phyloP scores from a whole-genome alignment of 805 yeast genomes.

The Zygotorulaspora sp. region DNA sequence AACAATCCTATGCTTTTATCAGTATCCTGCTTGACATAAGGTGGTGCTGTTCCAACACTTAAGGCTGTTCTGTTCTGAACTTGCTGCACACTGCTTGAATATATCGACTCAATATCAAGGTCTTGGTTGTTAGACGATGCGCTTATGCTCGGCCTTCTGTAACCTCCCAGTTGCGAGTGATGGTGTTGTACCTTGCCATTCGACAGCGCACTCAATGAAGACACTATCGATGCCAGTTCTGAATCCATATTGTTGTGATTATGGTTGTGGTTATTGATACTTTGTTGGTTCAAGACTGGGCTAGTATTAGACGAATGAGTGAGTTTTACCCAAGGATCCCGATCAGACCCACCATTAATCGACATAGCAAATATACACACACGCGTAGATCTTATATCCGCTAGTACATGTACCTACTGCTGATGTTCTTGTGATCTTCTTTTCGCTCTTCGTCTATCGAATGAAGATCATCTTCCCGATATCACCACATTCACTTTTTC shows the following conservation, averaged over 20 bases:
- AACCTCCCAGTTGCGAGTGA: slow-evolving; percentile 28
- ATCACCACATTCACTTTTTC: too few relatives aligned
- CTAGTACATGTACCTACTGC: too few relatives aligned
- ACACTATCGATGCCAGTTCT: slow-evolving; percentile 35
- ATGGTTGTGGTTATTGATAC: slow-evolving; percentile 3
- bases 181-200: slow-evolving; percentile 18
- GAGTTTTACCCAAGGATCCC: neutral
- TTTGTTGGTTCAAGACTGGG: neutral
- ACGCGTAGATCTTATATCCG: too few relatives aligned
- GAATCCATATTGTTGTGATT: slow-evolving; percentile 25
- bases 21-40: slow-evolving; percentile 11
- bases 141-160: slow-evolving; percentile 31
- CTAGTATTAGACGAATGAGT: neutral
- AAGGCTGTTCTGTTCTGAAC: slow-evolving; percentile 26
- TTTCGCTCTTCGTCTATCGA: too few relatives aligned
- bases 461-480: too few relatives aligned
- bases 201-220: slow-evolving; percentile 36
- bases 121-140: slow-evolving; percentile 10
- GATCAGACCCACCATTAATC: neutral
- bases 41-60: slow-evolving; percentile 34
- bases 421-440: too few relatives aligned
- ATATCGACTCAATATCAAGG: slow-evolving; percentile 24
- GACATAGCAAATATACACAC: neutral
- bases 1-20: slow-evolving; percentile 2
- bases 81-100: slow-evolving; percentile 5